A percentile compares a stretch with the other conserved stretches of the same genome.
These are phyloP conservation scores for Sporobolomyces roseus DNA, from an alignment of 768 basidiomycete genomes.

Conservation along the genomic window DNA sequence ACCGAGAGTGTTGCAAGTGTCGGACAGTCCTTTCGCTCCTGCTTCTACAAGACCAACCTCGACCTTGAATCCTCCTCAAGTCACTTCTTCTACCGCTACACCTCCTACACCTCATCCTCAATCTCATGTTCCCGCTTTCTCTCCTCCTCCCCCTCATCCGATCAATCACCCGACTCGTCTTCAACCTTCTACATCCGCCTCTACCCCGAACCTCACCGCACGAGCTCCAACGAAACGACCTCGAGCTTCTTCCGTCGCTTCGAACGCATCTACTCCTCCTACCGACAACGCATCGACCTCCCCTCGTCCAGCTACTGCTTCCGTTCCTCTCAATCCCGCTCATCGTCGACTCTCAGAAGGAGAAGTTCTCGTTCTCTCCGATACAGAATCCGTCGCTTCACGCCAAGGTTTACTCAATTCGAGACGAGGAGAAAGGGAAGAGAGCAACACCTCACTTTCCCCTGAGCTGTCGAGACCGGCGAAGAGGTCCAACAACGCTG, in stretches of 20 bases:
- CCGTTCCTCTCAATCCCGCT: no score
- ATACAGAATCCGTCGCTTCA: conserved; percentile 1
- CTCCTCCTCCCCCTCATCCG: neutral
- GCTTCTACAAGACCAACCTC: neutral
- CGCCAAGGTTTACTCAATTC: neutral
- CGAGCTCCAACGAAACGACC: neutral
- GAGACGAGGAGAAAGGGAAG: neutral
- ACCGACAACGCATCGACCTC: neutral
- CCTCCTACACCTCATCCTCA: neutral
- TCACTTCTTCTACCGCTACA: no score
- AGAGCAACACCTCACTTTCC: neutral
- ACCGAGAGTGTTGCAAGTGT: neutral
- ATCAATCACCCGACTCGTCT: neutral
- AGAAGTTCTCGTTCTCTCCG: conserved; percentile 26
- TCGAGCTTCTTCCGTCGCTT: neutral
- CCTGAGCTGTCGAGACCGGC: neutral
- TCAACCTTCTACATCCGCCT: neutral
- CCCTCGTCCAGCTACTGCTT: neutral
- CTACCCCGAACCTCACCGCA: neutral
- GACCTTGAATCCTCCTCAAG: no score
- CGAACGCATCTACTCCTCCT: neutral
- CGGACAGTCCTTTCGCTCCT: conserved; percentile 2
- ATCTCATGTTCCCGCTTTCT: neutral
- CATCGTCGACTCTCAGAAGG: neutral
- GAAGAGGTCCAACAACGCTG: neutral